These are phyloP conservation scores for Fusarium secorum DNA, from an alignment of 2,329 filamentous ascomycete species.

Conservation along the genomic window DNA sequence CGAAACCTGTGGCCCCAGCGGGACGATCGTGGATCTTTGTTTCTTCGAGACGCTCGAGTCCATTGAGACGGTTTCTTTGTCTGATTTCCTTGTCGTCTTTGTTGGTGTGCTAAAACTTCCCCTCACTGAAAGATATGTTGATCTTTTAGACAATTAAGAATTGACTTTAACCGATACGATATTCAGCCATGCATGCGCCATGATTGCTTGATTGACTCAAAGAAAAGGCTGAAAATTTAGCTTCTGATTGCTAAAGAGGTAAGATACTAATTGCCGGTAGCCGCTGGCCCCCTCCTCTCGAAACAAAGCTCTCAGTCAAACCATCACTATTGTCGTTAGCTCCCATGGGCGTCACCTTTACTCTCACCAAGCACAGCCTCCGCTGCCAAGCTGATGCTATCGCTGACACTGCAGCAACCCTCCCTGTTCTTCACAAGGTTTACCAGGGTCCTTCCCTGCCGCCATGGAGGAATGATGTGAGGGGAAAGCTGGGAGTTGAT, in stretches of 20 bases:
- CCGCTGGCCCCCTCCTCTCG: conserved; percentile 39
- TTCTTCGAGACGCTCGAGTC: conserved; percentile 13
- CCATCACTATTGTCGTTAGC: conserved; percentile 17
- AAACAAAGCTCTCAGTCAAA: conserved; percentile 36
- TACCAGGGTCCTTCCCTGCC: conserved; percentile 33
- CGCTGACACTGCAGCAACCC: conserved; percentile 37
- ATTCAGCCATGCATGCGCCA: conserved; percentile 3
- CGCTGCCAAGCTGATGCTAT: conserved; percentile 38
- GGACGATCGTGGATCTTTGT: conserved; percentile 17
- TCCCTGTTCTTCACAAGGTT: conserved; percentile 19
- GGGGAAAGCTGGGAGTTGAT: conserved; percentile 9
- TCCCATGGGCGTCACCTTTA: conserved; percentile 2
- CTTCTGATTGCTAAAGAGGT: conserved; percentile 1
- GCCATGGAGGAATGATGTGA: conserved; percentile 2
- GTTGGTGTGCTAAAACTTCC: background rate
- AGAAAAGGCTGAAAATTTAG: conserved; percentile 16
- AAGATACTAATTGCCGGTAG: conserved; percentile 30
- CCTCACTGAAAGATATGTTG: conserved; percentile 9
- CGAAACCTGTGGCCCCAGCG: conserved; percentile 7
- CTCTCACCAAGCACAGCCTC: conserved; percentile 36
- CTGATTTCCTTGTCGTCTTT: background rate
- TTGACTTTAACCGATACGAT: conserved; percentile 24
- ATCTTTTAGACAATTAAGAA: conserved; percentile 16
- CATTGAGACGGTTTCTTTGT: conserved; percentile 13
- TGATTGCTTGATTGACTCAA: conserved; percentile 19